Percentiles rank a stretch among this genome's conserved stretches.
Evolutionary conservation across 2,329 filamentous ascomycete genomes (phyloP).

Genomic region (Xylaria polymorpha): DNA sequence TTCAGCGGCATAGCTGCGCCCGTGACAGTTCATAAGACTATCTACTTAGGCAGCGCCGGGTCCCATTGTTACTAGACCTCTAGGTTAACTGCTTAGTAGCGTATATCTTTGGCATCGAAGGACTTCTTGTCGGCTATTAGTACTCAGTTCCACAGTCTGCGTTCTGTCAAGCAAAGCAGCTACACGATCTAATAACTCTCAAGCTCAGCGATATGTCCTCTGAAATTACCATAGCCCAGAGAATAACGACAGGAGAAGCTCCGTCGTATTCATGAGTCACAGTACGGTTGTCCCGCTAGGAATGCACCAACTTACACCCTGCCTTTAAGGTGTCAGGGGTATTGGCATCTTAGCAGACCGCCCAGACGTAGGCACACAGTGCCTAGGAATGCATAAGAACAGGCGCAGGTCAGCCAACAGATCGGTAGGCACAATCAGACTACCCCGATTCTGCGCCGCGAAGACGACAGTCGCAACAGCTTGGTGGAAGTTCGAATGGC

Average conservation of each 20-base stretch:
- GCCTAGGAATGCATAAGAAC: neutral
- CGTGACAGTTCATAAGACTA: neutral
- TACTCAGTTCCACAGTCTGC: neutral
- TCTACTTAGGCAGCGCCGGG: constrained; percentile 3
- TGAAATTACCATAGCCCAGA: constrained; percentile 7
- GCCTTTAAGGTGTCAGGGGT: constrained; percentile 8
- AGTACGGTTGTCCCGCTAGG: neutral
- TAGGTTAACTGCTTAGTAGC: neutral
- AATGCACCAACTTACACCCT: constrained; percentile 10
- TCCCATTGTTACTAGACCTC: constrained; percentile 3
- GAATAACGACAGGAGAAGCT: constrained; percentile 1
- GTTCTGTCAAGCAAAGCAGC: neutral
- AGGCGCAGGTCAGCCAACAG: neutral
- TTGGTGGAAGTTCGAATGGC: constrained; percentile 4
- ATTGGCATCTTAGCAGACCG: neutral
- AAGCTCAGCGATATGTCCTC: neutral
- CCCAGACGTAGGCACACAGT: neutral
- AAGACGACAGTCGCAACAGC: neutral
- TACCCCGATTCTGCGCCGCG: constrained; percentile 1
- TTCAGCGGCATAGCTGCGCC: neutral
- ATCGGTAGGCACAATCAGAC: neutral
- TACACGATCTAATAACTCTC: neutral
- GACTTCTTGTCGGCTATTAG: neutral
- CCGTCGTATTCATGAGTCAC: constrained; percentile 5
- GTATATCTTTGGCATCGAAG: neutral